Percentiles rank a stretch among this genome's conserved stretches.
Conservation (phyloP, 495 filamentous ascomycete genomes). For the Xeromyces bisporus region DNA sequence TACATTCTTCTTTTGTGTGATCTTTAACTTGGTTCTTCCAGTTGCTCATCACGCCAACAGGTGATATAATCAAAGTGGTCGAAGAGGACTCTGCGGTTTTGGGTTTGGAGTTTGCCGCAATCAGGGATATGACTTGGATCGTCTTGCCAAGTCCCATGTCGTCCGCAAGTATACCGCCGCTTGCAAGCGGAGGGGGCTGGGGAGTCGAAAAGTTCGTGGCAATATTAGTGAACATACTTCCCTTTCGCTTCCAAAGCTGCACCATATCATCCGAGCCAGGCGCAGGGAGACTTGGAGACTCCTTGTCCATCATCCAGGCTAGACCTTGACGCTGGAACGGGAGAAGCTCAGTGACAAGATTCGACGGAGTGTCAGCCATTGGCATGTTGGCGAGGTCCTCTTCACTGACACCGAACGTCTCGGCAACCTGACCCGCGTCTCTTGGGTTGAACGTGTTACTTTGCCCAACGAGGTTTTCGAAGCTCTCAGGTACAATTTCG, state of each 20-base stretch:
- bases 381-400: conserved; percentile 57
- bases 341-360: conserved; percentile 47
- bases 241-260: conserved; percentile 59
- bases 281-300: conserved; percentile 48
- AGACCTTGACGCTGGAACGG: conserved; percentile 76
- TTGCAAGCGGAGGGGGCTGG: conserved; percentile 42
- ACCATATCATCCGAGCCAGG: conserved; percentile 46
- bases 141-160: conserved; percentile 96
- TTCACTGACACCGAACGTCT: conserved; percentile 52
- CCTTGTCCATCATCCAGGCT: conserved; percentile 65
- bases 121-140: conserved; percentile 68
- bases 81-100: conserved; percentile 23
- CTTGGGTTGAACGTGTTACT: conserved; percentile 57
- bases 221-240: conserved; percentile 48
- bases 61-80: conserved; percentile 65
- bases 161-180: conserved; percentile 76
- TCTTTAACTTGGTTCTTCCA: conserved; percentile 70
- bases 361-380: conserved; percentile 46
- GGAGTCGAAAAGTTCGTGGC: conserved; percentile 54
- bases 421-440: conserved; percentile 47
- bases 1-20: conserved; percentile 44
- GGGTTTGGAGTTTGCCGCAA: conserved; percentile 41
- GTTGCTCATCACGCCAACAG: conserved; percentile 82
- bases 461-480: conserved; percentile 47
- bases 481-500: conserved; percentile 14